These are phyloP conservation scores for Maudiozyma serrabonitensis DNA, from an alignment of 805 yeast genomes.

Conservation along the genomic window DNA sequence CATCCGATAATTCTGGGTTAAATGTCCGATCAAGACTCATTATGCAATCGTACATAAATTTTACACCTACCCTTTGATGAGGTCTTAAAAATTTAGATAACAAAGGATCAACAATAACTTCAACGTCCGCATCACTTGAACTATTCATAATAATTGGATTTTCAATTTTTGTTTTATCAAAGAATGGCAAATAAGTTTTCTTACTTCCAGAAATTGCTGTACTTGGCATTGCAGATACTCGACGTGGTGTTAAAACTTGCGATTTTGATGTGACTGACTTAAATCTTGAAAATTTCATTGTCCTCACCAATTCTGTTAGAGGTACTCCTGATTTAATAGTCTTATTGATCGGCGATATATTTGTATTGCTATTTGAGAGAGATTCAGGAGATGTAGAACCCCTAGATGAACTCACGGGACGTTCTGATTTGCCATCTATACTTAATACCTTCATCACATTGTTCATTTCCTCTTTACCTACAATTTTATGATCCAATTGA, in stretches of 20 bases:
- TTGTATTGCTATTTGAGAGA: background rate
- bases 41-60: slow-evolving; percentile 72
- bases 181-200: slow-evolving; percentile 28
- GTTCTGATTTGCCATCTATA: background rate
- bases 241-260: background rate
- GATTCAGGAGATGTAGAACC: background rate
- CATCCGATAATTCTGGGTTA: background rate
- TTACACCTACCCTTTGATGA: slow-evolving; percentile 81
- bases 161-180: slow-evolving; percentile 29
- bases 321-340: background rate
- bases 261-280: background rate
- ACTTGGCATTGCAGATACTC: background rate
- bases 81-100: slow-evolving; percentile 51
- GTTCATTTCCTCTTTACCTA: slow-evolving; percentile 14
- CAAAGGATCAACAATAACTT: slow-evolving; percentile 53
- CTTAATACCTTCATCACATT: background rate
- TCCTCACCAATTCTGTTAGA: background rate
- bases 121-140: slow-evolving; percentile 24
- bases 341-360: background rate
- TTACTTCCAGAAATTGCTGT: background rate
- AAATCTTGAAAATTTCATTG: background rate
- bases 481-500: slow-evolving; percentile 44
- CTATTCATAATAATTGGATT: slow-evolving; percentile 37
- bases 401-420: background rate
- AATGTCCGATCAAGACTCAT: slow-evolving; percentile 46